Percentiles rank a stretch among this genome's conserved stretches.
Conservation (phyloP, 1,284 basidiomycete species). For the Cryptococcus jaspeensis region DNA sequence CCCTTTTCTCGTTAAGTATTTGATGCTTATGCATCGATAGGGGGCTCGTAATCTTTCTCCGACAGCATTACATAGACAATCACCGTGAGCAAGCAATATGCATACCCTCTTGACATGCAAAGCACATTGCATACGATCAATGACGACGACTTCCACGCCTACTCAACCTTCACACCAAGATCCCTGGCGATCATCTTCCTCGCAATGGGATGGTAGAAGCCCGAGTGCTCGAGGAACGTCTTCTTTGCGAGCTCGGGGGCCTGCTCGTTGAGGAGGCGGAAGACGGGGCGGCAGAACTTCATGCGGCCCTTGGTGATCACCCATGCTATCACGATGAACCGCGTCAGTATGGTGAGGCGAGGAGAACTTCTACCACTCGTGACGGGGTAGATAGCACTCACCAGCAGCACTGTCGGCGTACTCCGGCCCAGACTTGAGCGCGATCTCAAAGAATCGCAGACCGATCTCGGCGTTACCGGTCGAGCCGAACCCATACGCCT, state of each 20-base stretch:
- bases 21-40: too few species aligned
- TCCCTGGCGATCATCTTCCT: conserved; percentile 52
- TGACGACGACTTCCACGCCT: not conserved
- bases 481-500: conserved; percentile 50
- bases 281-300: conserved; percentile 55
- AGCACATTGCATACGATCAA: too few species aligned
- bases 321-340: too few species aligned
- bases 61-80: too few species aligned
- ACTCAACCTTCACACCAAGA: conserved; percentile 32
- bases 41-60: too few species aligned
- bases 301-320: conserved; percentile 55
- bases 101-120: too few species aligned
- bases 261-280: conserved; percentile 52
- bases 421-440: conserved; percentile 51
- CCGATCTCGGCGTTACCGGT: conserved; percentile 54
- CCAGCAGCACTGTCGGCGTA: conserved; percentile 54
- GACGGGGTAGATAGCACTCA: conserved; percentile 24
- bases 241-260: conserved; percentile 53
- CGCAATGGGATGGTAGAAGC: conserved; percentile 55
- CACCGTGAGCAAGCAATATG: too few species aligned
- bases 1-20: too few species aligned
- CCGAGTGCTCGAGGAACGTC: conserved; percentile 53
- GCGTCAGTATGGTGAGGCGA: not conserved
- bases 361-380: not conserved
- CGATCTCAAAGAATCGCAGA: conserved; percentile 55